Evolutionary conservation across 768 basidiomycete genomes (phyloP).

Genomic region (Cystobasidium ongulense): DNA sequence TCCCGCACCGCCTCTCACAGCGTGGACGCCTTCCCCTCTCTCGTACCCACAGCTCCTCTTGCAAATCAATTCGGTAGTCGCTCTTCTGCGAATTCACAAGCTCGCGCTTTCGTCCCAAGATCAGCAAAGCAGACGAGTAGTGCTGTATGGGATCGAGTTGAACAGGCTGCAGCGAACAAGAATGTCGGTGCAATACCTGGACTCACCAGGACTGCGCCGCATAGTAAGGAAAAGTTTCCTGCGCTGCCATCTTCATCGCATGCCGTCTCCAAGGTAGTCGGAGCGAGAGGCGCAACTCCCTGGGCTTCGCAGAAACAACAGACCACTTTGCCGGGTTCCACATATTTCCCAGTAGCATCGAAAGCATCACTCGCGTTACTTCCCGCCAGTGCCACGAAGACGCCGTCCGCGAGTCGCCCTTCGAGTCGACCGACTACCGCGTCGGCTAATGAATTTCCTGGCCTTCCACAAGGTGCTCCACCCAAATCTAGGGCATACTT

Average conservation of each 20-base stretch:
- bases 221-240: conserved; percentile 11
- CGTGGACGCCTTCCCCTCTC: conserved; percentile 29
- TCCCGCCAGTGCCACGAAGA: not conserved
- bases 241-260: conserved; percentile 9
- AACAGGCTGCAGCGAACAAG: conserved; percentile 25
- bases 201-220: not conserved
- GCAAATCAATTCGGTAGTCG: not conserved
- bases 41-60: conserved; percentile 10
- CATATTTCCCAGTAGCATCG: conserved; percentile 17
- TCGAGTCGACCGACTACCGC: not conserved
- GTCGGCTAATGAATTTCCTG: not conserved
- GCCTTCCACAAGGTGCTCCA: not conserved
- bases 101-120: not conserved
- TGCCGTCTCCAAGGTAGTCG: conserved; percentile 3
- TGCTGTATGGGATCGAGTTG: conserved; percentile 32
- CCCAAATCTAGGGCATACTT: not conserved
- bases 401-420: not conserved
- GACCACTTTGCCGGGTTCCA: conserved; percentile 6
- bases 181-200: conserved; percentile 20
- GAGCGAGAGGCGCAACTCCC: not conserved
- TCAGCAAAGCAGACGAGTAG: conserved; percentile 12
- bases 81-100: not conserved
- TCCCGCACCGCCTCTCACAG: conserved; percentile 59
- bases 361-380: not conserved
- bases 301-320: conserved; percentile 10